These are phyloP conservation scores for Yamadazyma sp. DNA, from an alignment of 1,139 yeast genomes.

Conservation along the genomic window DNA sequence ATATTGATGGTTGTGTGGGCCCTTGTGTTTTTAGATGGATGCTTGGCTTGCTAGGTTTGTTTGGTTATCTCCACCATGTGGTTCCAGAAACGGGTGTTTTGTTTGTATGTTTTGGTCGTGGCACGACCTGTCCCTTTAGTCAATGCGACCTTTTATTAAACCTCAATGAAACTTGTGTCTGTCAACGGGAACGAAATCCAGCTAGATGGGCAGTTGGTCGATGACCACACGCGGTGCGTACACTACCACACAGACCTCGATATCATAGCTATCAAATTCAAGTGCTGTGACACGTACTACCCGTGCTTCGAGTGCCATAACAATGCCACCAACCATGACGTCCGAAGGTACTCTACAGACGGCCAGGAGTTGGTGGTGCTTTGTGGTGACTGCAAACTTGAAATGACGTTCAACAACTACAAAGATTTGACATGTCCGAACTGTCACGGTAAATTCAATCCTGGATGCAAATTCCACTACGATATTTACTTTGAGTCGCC, in stretches of 20 bases:
- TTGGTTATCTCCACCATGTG: no score
- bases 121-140: no score
- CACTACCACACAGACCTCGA: conserved; percentile 39
- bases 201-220: conserved; percentile 19
- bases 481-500: conserved; percentile 31
- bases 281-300: conserved; percentile 37
- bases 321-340: conserved; percentile 20
- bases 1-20: not conserved
- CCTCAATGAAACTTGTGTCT: conserved; percentile 1
- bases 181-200: conserved; percentile 6
- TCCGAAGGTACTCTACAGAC: conserved; percentile 14
- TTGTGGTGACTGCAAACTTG: conserved; percentile 37
- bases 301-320: conserved; percentile 45
- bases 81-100: no score
- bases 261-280: conserved; percentile 43
- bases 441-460: conserved; percentile 36
- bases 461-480: conserved; percentile 39
- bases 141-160: no score
- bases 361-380: conserved; percentile 24
- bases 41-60: no score
- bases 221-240: conserved; percentile 35
- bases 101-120: no score
- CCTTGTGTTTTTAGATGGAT: no score
- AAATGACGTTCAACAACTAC: conserved; percentile 32
- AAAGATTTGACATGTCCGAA: conserved; percentile 19